A percentile compares a stretch with the other conserved stretches of the same genome.
phyloP scores from a whole-genome alignment of 1,284 basidiomycete genomes.

The Microbotryum silenes-acaulis region DNA sequence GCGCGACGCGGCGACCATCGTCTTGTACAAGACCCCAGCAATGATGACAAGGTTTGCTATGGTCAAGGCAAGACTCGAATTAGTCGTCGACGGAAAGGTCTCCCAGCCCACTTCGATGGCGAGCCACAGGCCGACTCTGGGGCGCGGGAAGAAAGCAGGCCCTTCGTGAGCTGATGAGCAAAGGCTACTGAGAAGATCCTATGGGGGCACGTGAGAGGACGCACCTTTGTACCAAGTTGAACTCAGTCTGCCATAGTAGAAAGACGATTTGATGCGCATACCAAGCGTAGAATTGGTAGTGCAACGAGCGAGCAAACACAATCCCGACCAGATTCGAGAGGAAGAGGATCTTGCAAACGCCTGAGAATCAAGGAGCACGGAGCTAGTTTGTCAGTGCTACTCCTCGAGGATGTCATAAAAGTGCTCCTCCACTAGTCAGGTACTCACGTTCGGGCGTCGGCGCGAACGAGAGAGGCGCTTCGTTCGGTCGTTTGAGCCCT shows the following conservation, averaged over 20 bases:
- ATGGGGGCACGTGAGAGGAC: slow-evolving; percentile 27
- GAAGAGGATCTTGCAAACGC: slow-evolving; percentile 71
- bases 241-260: slow-evolving; percentile 64
- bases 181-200: slow-evolving; percentile 1
- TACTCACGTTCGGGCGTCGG: slow-evolving; percentile 10
- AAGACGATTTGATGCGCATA: slow-evolving; percentile 91
- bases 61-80: slow-evolving; percentile 61
- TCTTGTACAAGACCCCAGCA: slow-evolving; percentile 10
- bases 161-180: slow-evolving; percentile 1
- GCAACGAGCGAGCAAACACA: slow-evolving; percentile 84
- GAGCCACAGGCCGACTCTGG: slow-evolving; percentile 55
- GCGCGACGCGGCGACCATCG: too few species aligned
- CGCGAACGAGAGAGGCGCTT: neutral
- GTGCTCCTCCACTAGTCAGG: too few species aligned
- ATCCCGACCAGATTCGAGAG: slow-evolving; percentile 90
- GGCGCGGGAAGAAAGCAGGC: slow-evolving; percentile 11
- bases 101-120: slow-evolving; percentile 82
- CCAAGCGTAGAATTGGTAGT: slow-evolving; percentile 99
- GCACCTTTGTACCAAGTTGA: slow-evolving; percentile 53
- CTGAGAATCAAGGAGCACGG: slow-evolving; percentile 44
- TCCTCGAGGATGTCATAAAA: too few species aligned
- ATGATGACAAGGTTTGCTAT: slow-evolving; percentile 55
- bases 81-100: slow-evolving; percentile 66
- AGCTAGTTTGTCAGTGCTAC: too few species aligned
- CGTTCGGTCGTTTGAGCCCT: slow-evolving; percentile 51